Evolutionary conservation across 2,329 filamentous ascomycete species (phyloP).

Genomic region (Metarhizium sp.): DNA sequence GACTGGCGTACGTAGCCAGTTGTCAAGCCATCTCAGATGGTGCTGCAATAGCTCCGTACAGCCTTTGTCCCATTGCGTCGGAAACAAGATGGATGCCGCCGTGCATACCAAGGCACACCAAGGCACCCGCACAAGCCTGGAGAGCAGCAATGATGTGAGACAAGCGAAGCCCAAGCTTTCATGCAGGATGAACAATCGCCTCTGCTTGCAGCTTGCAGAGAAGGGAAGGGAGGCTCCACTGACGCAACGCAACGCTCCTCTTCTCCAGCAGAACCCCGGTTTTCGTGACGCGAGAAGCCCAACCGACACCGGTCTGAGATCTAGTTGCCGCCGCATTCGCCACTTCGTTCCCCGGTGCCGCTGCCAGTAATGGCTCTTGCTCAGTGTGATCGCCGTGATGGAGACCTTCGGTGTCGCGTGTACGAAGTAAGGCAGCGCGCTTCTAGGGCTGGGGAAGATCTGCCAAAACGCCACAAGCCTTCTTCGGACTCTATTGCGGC

Average conservation of each 20-base stretch:
- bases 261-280: slow-evolving; percentile 1
- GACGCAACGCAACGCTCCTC: background rate
- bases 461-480: background rate
- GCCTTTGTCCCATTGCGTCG: background rate
- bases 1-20: background rate
- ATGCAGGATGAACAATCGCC: background rate
- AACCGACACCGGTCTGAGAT: background rate
- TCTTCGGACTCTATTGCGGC: background rate
- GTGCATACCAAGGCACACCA: background rate
- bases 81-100: background rate
- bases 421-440: too few species aligned
- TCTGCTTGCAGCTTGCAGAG: background rate
- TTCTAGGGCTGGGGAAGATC: background rate
- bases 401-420: background rate
- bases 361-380: background rate
- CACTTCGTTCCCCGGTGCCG: background rate
- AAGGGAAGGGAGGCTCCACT: background rate
- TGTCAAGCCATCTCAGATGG: background rate
- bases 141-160: background rate
- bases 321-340: slow-evolving; percentile 1
- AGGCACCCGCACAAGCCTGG: background rate
- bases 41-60: background rate
- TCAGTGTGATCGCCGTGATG: background rate
- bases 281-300: slow-evolving; percentile 1
- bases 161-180: background rate